Conservation (phyloP, 2,329 filamentous ascomycete species). For the Daldinia sp. region DNA sequence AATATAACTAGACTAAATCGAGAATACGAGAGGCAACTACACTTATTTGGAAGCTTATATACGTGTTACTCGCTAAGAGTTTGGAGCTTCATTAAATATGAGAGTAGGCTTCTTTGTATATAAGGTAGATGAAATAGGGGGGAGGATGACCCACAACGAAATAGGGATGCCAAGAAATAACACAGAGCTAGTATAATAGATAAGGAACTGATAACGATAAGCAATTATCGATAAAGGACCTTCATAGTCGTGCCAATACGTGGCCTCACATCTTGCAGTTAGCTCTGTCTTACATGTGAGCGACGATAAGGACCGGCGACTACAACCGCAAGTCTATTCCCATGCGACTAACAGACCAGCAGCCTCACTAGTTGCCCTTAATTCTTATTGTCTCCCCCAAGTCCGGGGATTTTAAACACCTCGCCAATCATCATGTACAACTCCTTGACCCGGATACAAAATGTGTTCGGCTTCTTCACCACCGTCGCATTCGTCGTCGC, state of each 20-base stretch:
- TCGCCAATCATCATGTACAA: constrained; percentile 82
- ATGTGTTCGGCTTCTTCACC: constrained; percentile 98
- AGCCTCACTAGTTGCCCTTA: constrained; percentile 3
- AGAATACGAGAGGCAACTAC: no score
- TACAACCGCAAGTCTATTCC: not conserved
- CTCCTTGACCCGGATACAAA: constrained; percentile 84
- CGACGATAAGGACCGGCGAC: constrained; percentile 16
- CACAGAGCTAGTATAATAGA: constrained; percentile 14
- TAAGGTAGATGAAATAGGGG: not conserved
- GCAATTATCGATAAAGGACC: constrained; percentile 33
- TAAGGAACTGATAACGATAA: constrained; percentile 45
- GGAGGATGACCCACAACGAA: constrained; percentile 2
- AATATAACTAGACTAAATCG: no score
- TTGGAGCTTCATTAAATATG: no score
- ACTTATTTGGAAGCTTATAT: no score
- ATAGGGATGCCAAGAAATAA: not conserved
- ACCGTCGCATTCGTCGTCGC: constrained; percentile 88
- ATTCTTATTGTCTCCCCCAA: constrained; percentile 7
- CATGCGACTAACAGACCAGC: not conserved
- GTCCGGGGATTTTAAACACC: constrained; percentile 17
- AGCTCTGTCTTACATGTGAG: constrained; percentile 12
- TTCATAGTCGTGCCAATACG: constrained; percentile 38
- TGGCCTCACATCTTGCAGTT: constrained; percentile 39
- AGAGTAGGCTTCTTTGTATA: no score
- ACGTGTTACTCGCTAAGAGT: no score